Evolutionary conservation across 2,329 filamentous ascomycete genomes (phyloP), one percentile per base, ranked within the genome.

Genomic region (Arthrobotrys entomopaga): DNA sequence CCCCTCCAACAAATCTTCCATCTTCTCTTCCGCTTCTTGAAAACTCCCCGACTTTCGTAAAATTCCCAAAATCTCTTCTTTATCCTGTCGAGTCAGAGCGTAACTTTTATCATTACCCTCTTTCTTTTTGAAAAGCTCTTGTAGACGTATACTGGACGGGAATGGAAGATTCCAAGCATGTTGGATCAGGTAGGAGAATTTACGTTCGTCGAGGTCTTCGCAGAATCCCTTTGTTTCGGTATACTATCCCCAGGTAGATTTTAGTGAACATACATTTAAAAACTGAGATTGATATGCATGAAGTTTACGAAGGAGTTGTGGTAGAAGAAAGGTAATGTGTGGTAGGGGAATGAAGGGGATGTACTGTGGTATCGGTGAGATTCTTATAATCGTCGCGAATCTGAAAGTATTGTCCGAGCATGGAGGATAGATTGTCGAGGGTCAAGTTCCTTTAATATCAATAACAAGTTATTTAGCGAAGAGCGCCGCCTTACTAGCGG

Each of bases 381-480:
- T 81, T 80, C 48, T 72, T 75, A 52, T 79, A 79, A 43, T 81
- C 80, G 64, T 81, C 79, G 2, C 77, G 73, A 15, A 80, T 78
- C 56, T 81, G 79, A 56, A 78, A 80, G 49, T 79, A 79, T 38
- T 76, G 64, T 2, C 79, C 79, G 0, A 80, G 22, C 10, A 77
- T 59, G 20, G 34, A 59, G 19, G 56, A 22, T 13, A 50, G 3
- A 58, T 75, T 4, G 76, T 67, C 8, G 79, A 53, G 24, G 76
- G 49, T 29, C 71, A 74, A n/a, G 77, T 71, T 38, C 77, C 76
- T 59, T 59, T 3, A 1, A 7, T 34, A 3, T n/a, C n/a, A 5
- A n/a, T n/a, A n/a, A n/a, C n/a, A n/a, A n/a, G n/a, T n/a, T n/a
- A n/a, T n/a, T n/a, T n/a, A n/a, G n/a, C n/a, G n/a, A n/a, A n/a